phyloP scores from a whole-genome alignment of 352 stramenopile genomes.

The Pseudoperonospora humuli region DNA sequence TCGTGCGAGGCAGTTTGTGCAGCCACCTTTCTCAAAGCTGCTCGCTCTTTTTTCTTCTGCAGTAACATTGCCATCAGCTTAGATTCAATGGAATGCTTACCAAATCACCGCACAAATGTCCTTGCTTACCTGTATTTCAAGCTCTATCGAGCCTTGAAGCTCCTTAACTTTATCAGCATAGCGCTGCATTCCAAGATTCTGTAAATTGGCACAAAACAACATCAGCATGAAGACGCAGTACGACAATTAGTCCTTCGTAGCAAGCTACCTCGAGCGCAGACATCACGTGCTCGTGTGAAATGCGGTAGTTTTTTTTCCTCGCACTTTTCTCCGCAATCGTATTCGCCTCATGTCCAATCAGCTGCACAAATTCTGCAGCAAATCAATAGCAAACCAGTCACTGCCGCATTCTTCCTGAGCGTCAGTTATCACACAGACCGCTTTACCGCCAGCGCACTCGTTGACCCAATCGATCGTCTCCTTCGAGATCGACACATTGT shows the following conservation, averaged over 20 bases:
- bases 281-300: slow-evolving; percentile 49
- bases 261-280: slow-evolving; percentile 39
- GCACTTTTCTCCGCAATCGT: slow-evolving; percentile 32
- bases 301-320: slow-evolving; percentile 65
- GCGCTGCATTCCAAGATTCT: slow-evolving; percentile 32
- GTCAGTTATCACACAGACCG: neutral
- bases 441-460: slow-evolving; percentile 42
- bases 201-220: neutral
- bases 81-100: neutral
- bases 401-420: neutral
- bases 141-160: slow-evolving; percentile 21
- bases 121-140: slow-evolving; percentile 26
- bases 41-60: slow-evolving; percentile 39
- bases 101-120: neutral
- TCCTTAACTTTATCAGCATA: slow-evolving; percentile 29
- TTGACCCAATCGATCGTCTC: slow-evolving; percentile 61
- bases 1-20: slow-evolving; percentile 30
- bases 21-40: slow-evolving; percentile 30
- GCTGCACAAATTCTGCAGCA: slow-evolving; percentile 40
- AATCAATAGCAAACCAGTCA: neutral
- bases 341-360: slow-evolving; percentile 45
- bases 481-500: slow-evolving; percentile 48
- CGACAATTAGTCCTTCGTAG: neutral
- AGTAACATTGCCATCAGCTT: neutral
- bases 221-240: neutral